phyloP scores from a whole-genome alignment of 306 rosid species.

The Bauhinia variegata region DNA sequence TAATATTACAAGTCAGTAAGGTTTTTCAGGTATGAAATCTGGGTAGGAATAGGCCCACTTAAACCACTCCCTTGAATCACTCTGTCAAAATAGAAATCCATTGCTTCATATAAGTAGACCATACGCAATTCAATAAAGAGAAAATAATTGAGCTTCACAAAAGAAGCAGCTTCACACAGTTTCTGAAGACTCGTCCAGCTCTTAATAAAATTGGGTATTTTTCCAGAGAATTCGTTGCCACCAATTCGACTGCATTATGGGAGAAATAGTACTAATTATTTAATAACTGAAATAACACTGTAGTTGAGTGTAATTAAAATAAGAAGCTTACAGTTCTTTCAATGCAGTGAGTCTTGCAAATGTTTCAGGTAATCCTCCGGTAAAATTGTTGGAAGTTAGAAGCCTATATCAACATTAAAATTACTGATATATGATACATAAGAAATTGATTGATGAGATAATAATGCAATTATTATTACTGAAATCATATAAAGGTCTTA shows the following conservation, averaged over 20 bases:
- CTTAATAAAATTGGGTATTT: constrained; percentile 51
- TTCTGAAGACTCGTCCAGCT: constrained; percentile 40
- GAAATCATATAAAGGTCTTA: constrained; percentile 33
- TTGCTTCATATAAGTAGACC: constrained; percentile 5
- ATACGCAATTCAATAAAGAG: too few species aligned
- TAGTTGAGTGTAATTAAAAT: too few species aligned
- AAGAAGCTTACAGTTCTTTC: constrained; percentile 39
- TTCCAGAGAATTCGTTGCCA: constrained; percentile 48
- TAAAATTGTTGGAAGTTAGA: constrained; percentile 40
- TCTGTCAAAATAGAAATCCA: too few species aligned
- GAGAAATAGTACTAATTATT: not conserved
- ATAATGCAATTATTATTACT: not conserved
- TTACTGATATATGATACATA: not conserved
- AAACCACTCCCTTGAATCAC: constrained; percentile 68
- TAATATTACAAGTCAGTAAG: constrained; percentile 53
- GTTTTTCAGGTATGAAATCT: constrained; percentile 48
- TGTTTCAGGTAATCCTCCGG: constrained; percentile 24
- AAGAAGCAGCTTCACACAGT: constrained; percentile 36
- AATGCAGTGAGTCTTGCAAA: not conserved
- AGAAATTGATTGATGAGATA: too few species aligned
- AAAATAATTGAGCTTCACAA: not conserved
- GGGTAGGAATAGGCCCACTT: constrained; percentile 75
- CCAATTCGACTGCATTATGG: constrained; percentile 45
- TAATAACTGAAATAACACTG: not conserved
- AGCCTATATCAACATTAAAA: constrained; percentile 26